Conservation (phyloP, 805 yeast genomes). For the Candida railenensis region DNA sequence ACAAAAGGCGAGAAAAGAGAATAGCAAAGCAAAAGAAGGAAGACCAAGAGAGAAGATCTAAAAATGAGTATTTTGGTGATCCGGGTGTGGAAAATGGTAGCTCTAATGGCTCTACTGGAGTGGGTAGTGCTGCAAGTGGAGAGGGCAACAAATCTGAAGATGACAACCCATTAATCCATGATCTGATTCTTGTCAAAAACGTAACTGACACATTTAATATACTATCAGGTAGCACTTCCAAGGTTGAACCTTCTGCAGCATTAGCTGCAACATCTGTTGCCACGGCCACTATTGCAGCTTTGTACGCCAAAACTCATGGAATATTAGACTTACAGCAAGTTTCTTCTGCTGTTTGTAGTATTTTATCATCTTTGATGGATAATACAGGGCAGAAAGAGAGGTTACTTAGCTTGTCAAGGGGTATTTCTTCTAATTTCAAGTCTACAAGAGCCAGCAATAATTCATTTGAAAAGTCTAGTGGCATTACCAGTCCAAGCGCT, state of each 20-base stretch:
- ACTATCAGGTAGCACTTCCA: constrained; percentile 28
- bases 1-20: constrained; percentile 60
- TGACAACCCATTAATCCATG: constrained; percentile 17
- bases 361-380: constrained; percentile 23
- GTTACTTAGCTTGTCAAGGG: constrained; percentile 15
- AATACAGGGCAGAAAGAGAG: constrained; percentile 23
- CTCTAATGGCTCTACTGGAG: background rate
- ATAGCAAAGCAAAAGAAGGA: constrained; percentile 43
- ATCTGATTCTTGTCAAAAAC: constrained; percentile 23
- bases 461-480: background rate
- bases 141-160: background rate
- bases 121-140: background rate
- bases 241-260: constrained; percentile 32
- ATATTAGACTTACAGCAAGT: constrained; percentile 18
- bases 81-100: constrained; percentile 7
- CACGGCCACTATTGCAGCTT: constrained; percentile 37
- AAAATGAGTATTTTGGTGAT: background rate
- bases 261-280: constrained; percentile 36
- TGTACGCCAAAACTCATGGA: constrained; percentile 26
- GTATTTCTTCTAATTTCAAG: background rate
- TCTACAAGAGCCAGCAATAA: background rate
- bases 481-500: background rate
- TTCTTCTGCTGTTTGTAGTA: constrained; percentile 22
- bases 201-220: constrained; percentile 37
- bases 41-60: constrained; percentile 18